Conservation (phyloP, 2,329 filamentous ascomycete species). For the Seiridium cupressi region DNA sequence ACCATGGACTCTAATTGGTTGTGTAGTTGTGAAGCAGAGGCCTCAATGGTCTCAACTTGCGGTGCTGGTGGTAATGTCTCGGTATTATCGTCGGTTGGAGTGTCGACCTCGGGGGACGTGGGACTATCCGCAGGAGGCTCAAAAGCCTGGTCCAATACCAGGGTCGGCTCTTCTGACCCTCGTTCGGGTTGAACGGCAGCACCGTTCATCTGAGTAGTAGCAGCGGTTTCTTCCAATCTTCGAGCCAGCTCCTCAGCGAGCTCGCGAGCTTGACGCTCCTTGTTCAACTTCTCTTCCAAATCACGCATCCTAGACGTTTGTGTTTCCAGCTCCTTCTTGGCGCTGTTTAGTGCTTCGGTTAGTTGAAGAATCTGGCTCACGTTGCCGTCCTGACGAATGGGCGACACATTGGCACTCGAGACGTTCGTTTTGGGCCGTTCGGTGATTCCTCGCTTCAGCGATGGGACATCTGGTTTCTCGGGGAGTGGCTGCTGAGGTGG, state of each 20-base stretch:
- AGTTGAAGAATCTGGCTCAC: conserved; percentile 77
- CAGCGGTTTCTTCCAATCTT: conserved; percentile 57
- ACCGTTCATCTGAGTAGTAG: conserved; percentile 38
- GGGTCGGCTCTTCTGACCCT: conserved; percentile 22
- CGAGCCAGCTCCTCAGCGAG: conserved; percentile 80
- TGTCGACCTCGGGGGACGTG: conserved; percentile 17
- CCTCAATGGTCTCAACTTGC: conserved; percentile 33
- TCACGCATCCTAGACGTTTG: conserved; percentile 78
- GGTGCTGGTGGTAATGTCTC: conserved; percentile 18
- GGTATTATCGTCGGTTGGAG: conserved; percentile 13
- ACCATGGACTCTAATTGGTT: conserved; percentile 74
- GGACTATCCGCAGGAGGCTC: conserved; percentile 38
- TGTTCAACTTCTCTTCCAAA: conserved; percentile 73
- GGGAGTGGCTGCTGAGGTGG: conserved; percentile 91
- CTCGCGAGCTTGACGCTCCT: conserved; percentile 79
- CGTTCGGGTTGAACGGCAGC: conserved; percentile 29
- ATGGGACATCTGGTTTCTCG: conserved; percentile 81
- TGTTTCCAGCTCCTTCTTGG: conserved; percentile 84
- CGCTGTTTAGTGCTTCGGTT: conserved; percentile 78
- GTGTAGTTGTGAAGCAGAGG: conserved; percentile 52
- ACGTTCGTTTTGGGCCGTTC: conserved; percentile 65
- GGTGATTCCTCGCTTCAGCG: conserved; percentile 73
- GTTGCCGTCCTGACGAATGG: conserved; percentile 54
- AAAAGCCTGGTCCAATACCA: conserved; percentile 44
- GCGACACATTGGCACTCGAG: conserved; percentile 46